Conservation (phyloP, 306 rosid genomes). For the Corylus heterophylla region DNA sequence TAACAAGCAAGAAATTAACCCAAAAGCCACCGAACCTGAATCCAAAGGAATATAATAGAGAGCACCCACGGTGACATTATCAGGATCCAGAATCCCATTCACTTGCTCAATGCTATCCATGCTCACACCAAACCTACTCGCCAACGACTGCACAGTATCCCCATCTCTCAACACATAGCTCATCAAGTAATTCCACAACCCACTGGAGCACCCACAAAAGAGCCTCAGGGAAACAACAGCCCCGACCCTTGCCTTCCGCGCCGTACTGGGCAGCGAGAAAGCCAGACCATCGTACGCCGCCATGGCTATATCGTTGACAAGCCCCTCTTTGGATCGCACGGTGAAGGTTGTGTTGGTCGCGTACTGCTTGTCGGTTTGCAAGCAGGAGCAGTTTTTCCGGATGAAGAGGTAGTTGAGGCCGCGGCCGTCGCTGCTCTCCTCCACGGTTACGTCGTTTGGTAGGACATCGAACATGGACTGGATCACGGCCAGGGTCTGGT, state of each 20-base stretch:
- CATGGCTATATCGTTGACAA: conserved; percentile 59
- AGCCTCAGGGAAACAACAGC: conserved; percentile 77
- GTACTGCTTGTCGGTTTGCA: conserved; percentile 52
- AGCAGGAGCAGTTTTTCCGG: conserved; percentile 88
- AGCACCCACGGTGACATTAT: conserved; percentile 82
- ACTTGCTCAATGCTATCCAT: conserved; percentile 89
- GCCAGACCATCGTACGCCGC: conserved; percentile 82
- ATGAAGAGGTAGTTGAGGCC: conserved; percentile 64
- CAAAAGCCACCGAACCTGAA: conserved; percentile 62
- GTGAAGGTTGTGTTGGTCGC: conserved; percentile 75
- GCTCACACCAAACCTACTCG: conserved; percentile 93
- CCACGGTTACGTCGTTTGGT: conserved; percentile 71
- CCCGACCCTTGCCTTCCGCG: conserved; percentile 61
- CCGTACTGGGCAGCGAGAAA: conserved; percentile 50
- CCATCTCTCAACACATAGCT: conserved; percentile 93
- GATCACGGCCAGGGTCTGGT: conserved; percentile 60
- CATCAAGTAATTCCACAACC: conserved; percentile 85
- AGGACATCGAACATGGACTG: conserved; percentile 91
- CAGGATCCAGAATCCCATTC: conserved; percentile 74
- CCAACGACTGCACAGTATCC: conserved; percentile 72
- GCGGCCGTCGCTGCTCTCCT: conserved; percentile 37
- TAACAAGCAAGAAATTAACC: neutral
- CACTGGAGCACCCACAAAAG: conserved; percentile 92
- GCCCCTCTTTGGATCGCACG: conserved; percentile 68
- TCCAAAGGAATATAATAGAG: conserved; percentile 83